Percentiles rank a stretch among this genome's conserved stretches.
Conservation (phyloP, 495 filamentous ascomycete genomes). For the Penicillium manginii region DNA sequence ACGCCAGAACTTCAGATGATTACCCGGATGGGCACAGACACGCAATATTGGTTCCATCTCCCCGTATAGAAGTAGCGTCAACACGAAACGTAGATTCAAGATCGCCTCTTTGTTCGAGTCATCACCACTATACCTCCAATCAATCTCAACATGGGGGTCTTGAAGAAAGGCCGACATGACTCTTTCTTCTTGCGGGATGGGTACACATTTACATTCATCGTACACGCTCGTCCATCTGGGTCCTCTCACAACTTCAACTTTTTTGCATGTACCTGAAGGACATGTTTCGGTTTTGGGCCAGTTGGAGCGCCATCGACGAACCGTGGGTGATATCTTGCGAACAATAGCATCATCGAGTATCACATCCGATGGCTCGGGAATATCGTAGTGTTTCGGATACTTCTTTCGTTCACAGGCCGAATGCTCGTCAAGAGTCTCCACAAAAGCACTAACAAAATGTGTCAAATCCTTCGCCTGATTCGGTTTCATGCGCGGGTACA, state of each 20-base stretch:
- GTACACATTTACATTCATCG: slow-evolving; percentile 2
- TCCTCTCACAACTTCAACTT: background rate
- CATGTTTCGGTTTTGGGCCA: background rate
- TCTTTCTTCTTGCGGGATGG: slow-evolving; percentile 17
- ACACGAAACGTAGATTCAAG: slow-evolving; percentile 25
- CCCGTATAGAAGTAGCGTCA: slow-evolving; percentile 25
- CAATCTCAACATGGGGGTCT: slow-evolving; percentile 8
- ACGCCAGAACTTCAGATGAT: slow-evolving; percentile 9
- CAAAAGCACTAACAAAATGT: slow-evolving; percentile 21
- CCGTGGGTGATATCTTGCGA: background rate
- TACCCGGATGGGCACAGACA: slow-evolving; percentile 18
- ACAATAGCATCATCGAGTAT: background rate
- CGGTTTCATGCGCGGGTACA: slow-evolving; percentile 18
- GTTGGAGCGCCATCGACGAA: background rate
- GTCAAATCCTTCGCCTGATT: slow-evolving; percentile 23
- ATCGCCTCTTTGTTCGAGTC: slow-evolving; percentile 1
- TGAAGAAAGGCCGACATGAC: slow-evolving; percentile 17
- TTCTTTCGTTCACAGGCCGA: slow-evolving; percentile 25
- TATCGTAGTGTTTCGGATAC: slow-evolving; percentile 16
- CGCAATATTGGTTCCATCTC: slow-evolving; percentile 29
- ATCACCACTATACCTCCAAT: background rate
- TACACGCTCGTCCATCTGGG: background rate
- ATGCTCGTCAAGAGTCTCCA: slow-evolving; percentile 19
- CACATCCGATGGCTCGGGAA: background rate
- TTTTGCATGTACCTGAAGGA: background rate